These are phyloP conservation scores for Dictyostelium intermedium DNA, from an alignment of 78 protist species.

Conservation along the genomic window DNA sequence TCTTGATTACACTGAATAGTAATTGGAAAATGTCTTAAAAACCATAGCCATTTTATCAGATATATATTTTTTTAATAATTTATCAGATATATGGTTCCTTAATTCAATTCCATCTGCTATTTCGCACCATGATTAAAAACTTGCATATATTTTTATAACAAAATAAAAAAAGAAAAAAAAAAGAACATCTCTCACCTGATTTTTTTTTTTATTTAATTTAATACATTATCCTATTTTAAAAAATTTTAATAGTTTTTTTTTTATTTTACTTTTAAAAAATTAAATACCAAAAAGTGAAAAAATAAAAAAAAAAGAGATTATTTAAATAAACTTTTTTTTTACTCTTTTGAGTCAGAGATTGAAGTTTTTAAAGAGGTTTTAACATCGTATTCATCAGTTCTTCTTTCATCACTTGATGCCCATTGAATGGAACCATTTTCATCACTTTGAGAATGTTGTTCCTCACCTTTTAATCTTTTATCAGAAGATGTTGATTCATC, in stretches of 20 bases:
- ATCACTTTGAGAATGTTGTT: not conserved
- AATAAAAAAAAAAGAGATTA: not conserved
- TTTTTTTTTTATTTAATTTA: not conserved
- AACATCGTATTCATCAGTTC: slow-evolving; percentile 42
- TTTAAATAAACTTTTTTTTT: not conserved
- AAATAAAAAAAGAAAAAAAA: too few species aligned
- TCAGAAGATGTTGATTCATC: not conserved
- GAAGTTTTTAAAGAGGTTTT: slow-evolving; percentile 17
- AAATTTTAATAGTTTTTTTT: not conserved
- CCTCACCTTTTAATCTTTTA: slow-evolving; percentile 7
- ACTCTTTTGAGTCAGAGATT: not conserved
- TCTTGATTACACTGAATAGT: too few species aligned
- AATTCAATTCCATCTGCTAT: too few species aligned
- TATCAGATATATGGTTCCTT: too few species aligned
- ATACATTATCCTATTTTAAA: not conserved
- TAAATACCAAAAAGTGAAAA: not conserved
- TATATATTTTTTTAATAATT: too few species aligned
- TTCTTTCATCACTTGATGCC: slow-evolving; percentile 41
- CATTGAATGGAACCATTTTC: slow-evolving; percentile 57
- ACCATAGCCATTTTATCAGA: too few species aligned
- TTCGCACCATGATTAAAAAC: too few species aligned
- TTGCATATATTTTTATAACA: too few species aligned
- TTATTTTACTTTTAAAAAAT: not conserved
- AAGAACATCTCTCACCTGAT: too few species aligned
- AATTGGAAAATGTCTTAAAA: too few species aligned